phyloP scores from a whole-genome alignment of 2,329 filamentous ascomycete species.

The Hypoxylon sp. region DNA sequence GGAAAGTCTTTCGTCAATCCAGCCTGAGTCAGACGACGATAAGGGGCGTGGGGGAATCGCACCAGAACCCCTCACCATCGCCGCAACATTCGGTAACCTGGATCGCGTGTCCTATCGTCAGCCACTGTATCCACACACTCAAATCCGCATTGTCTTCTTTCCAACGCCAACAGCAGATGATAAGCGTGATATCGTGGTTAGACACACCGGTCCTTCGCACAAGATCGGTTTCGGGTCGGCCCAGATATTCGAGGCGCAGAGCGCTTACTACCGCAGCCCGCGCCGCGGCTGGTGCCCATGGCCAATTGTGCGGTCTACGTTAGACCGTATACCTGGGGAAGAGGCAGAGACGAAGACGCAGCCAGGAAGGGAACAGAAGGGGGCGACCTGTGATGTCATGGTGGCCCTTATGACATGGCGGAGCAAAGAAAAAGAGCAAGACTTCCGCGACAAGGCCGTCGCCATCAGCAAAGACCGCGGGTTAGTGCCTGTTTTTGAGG shows the following conservation, averaged over 20 bases:
- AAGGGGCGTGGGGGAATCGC: neutral
- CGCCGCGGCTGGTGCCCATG: neutral
- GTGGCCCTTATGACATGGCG: neutral
- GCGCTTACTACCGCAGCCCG: neutral
- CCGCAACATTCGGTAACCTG: neutral
- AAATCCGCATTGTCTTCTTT: neutral
- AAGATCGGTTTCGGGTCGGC: neutral
- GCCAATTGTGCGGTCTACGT: neutral
- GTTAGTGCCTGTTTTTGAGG: neutral
- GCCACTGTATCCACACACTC: neutral
- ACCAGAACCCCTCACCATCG: neutral
- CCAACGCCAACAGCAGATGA: neutral
- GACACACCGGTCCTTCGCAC: neutral
- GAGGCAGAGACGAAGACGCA: neutral
- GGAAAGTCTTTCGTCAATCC: neutral
- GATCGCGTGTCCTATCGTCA: neutral
- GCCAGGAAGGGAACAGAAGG: neutral
- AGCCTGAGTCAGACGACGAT: neutral
- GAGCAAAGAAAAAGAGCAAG: neutral
- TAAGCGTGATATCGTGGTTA: neutral
- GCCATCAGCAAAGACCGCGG: neutral
- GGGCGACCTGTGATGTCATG: neutral
- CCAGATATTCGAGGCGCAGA: neutral
- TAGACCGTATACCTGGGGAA: neutral
- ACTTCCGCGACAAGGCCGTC: neutral